Base-by-base conservation (phyloP, 208 protist species). In the Angomonas deanei region DNA sequence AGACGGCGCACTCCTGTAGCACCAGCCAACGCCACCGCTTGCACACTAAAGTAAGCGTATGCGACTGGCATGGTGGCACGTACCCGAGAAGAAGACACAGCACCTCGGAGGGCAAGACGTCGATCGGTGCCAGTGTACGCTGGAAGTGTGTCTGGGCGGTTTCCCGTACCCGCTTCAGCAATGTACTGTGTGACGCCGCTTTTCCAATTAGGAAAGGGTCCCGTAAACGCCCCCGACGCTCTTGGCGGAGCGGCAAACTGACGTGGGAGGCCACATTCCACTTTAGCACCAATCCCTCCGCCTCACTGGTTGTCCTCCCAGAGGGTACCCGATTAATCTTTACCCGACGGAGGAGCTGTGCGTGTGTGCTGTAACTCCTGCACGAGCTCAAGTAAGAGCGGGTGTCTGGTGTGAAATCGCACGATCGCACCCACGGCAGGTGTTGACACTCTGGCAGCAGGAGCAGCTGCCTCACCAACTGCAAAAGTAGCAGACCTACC, bases 31-130 rank as follows among this genome's bases (percentile, higher is more conserved):
- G 36, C 76, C 76, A 83, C 10, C 39, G 15, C 3, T 13, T 34
- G 53, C 81, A 87, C 13, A 80, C 81, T 6, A 32, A 27, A 17
- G 31, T 32, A 32, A 21, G 67, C 11, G 71, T 74, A n/a, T 38
- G 58, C 27, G 78, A 42, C n/a, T 52, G 66, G 53, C 71, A 68
- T 2, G 77, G 77, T 2, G 68, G n/a, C 24, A 79, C 55, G 46
- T 68, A 80, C 26, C 66, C 34, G 0, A 82, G 55, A 26, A 79
- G 68, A 21, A 53, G 24, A 17, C 61, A 54, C 58, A 80, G 76
- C 10, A 83, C 28, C 11, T 72, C 70, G 15, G 24, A 32, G 6
- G 80, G 72, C 1, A 87, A 48, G 0, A 47, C 4, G 1, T 23
- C 3, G 10, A 47, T 31, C 1, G 53, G 47, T 46, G 54, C 27